Base-by-base conservation (phyloP, 441 rosid genomes). In the Francoa sonchifolia region DNA sequence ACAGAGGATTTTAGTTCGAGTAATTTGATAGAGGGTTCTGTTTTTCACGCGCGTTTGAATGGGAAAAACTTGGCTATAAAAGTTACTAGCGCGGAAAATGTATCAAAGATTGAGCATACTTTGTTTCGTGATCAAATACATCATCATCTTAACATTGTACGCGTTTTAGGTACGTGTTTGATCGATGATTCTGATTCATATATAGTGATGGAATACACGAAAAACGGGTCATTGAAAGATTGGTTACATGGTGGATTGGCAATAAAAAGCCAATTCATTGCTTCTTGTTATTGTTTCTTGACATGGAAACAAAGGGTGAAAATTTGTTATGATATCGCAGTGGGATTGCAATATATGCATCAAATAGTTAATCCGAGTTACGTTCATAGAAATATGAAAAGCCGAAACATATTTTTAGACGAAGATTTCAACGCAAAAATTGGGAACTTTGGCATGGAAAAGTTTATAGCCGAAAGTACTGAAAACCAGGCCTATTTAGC, bases 191-290 rank as follows among this genome's bases (percentile, higher is more conserved):
- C 67, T 17, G 63, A 48, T 20, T 67, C 81, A 19, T 81, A 55
- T 59, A 41, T 84, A 12, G 85, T 84, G n/a, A 74, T 76, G 16
- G 97, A 88, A 68, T 81, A 79, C 25, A 94, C 90, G 0, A 72
- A 67, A 67, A 88, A 88, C 30, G 97, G 94, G 11, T 81, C 95
- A 9, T 58, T 88, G 31, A 81, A 76, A 67, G 97, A 88, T 13
- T 88, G 97, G 97, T 57, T 88, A 33, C 97, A 81, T 20, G 80
- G 90, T 15, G 94, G 94, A 29, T 61, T 88, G 50, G 97, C 95
- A 2, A 74, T 88, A 62, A 88, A 88, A 73, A 88, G 73, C 49
- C 95, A 88, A 6, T 88, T 84, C 72, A 84, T 88, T 15, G 81
- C 84, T 34, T 88, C 97, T 11, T 88, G 94, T 59, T 65, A 79